Evolutionary conservation across 768 basidiomycete species (phyloP), one percentile per base, ranked within the genome.

Genomic region (Scleroderma bovista): DNA sequence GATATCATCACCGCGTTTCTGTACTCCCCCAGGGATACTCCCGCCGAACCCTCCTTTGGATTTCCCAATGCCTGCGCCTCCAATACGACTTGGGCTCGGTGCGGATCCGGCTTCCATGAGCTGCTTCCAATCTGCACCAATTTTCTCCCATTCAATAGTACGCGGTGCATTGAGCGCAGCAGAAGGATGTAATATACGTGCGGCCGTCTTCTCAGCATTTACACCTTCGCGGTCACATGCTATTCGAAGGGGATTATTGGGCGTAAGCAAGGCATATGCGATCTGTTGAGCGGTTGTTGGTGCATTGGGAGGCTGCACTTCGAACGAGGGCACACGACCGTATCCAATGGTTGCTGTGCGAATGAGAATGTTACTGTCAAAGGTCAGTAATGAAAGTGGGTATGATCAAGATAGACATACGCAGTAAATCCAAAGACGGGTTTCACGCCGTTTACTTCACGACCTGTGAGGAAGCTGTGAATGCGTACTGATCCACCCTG

Each of bases 401-500:
- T 26, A 29, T 43, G 23, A 13, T 19, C 31, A 31, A 52, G 23
- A 31, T 39, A 10, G 7, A 77, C 86, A 54, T 63, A 93, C 90
- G 91, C 82, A 24, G 92, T 95, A 9, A 95, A 68, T 8, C 92
- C 92, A 56, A 83, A 89, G 0, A 94, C 80, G n/a, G 92, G 92
- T 59, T 91, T 93, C 13, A 90, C 78, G 1, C 92, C 91, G 13
- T 84, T 83, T 2, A 77, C 81, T 62, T 95, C 92, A 37, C 91
- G 72, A 0, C 93, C 93, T 1, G 92, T 95, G 45, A 93, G 72
- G 71, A 95, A 95, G 16, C 75, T 72, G 66, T 94, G 92, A 54
- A 81, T 74, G 20, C 89, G 79, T 16, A 62, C 13, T 2, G 58
- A 48, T 7, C 62, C 65, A 8, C 71, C 68, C 19, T 72, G 71